Percentiles rank a stretch among this genome's conserved stretches.
Evolutionary conservation across 2,329 filamentous ascomycete species (phyloP).

Genomic region (Ophiosphaerella korrae): DNA sequence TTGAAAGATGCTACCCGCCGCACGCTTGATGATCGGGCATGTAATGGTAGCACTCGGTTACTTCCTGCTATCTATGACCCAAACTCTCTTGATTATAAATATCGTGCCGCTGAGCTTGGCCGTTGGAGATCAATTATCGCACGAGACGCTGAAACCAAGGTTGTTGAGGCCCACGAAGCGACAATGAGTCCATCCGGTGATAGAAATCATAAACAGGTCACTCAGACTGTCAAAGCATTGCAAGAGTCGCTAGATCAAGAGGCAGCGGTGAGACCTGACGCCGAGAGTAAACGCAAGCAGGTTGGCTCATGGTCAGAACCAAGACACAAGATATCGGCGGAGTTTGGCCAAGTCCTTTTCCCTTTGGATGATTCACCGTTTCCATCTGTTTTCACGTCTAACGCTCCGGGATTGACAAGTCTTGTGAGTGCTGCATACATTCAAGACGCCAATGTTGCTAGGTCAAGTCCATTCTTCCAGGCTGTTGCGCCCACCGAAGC

Average conservation of each 20-base stretch:
- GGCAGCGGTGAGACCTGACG: neutral
- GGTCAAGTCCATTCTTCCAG: slow-evolving; percentile 5
- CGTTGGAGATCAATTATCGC: slow-evolving; percentile 32
- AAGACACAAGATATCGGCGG: slow-evolving; percentile 18
- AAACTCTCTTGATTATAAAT: slow-evolving; percentile 26
- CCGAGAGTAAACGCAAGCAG: slow-evolving; percentile 2
- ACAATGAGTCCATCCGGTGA: neutral
- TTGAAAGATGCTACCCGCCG: slow-evolving; percentile 14
- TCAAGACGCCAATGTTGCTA: neutral
- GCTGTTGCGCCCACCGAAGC: slow-evolving; percentile 8
- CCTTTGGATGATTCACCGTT: slow-evolving; percentile 13
- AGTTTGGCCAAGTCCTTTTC: slow-evolving; percentile 34
- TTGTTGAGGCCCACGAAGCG: slow-evolving; percentile 1
- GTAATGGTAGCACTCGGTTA: slow-evolving; percentile 23
- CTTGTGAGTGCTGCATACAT: slow-evolving; percentile 20
- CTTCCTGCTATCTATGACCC: slow-evolving; percentile 22
- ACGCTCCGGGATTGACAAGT: slow-evolving; percentile 27
- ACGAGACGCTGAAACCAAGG: slow-evolving; percentile 2
- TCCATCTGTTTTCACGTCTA: slow-evolving; percentile 19
- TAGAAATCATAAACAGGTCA: neutral
- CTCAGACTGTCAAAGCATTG: neutral
- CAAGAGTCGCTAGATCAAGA: neutral
- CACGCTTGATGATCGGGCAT: slow-evolving; percentile 24
- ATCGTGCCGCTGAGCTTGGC: slow-evolving; percentile 25
- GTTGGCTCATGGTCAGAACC: slow-evolving; percentile 23